Evolutionary conservation across 2,329 filamentous ascomycete genomes (phyloP).

Genomic region (Gliomastix tumulicola): DNA sequence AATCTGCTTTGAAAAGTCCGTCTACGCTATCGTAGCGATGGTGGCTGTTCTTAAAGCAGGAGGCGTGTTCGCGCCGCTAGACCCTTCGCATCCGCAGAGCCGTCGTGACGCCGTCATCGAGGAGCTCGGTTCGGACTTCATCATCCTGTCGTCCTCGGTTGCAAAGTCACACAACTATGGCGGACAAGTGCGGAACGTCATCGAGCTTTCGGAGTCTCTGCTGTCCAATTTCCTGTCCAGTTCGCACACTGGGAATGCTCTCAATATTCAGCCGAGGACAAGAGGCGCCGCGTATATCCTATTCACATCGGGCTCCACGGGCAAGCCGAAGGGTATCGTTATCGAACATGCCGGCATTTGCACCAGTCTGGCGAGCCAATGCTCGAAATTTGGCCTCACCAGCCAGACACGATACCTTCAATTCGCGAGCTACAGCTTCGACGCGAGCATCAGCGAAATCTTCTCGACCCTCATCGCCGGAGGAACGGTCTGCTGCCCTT

Average conservation of each 20-base stretch:
- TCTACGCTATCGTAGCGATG: background rate
- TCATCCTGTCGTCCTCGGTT: no score
- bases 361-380: constrained; percentile 4
- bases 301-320: constrained; percentile 11
- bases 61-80: background rate
- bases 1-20: constrained; percentile 1
- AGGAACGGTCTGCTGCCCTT: constrained; percentile 47
- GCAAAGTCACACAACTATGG: no score
- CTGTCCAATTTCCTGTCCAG: no score
- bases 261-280: no score
- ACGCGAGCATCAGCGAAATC: constrained; percentile 47
- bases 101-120: background rate
- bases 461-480: constrained; percentile 41
- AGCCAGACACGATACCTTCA: constrained; percentile 17
- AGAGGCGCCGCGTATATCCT: constrained; percentile 9
- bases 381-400: background rate
- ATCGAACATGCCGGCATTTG: constrained; percentile 9
- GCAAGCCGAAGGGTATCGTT: constrained; percentile 12
- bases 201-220: constrained; percentile 1
- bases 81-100: background rate
- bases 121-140: background rate
- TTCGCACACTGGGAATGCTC: no score
- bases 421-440: constrained; percentile 36
- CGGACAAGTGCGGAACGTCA: no score
- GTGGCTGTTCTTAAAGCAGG: background rate